Evolutionary conservation across 306 rosid species (phyloP).

Genomic region (Castanea crenata): DNA sequence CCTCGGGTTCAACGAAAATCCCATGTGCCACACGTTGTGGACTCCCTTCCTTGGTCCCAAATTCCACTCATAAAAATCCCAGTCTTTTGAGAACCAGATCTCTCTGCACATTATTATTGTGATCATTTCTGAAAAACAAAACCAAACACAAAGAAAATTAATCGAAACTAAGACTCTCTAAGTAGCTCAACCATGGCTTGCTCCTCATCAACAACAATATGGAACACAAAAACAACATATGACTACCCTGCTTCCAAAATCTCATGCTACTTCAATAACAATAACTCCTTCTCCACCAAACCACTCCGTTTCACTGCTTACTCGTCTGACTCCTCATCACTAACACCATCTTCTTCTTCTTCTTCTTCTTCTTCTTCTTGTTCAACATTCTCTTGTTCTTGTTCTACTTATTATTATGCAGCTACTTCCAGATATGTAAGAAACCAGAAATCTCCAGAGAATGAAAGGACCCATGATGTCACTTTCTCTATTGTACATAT

Average conservation of each 20-base stretch:
- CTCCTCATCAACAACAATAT: slow-evolving; percentile 14
- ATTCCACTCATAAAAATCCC: not conserved
- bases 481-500: not conserved
- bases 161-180: not conserved
- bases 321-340: slow-evolving; percentile 14
- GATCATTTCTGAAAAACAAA: not conserved
- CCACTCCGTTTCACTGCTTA: not conserved
- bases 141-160: not conserved
- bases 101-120: not conserved
- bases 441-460: slow-evolving; percentile 5
- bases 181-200: slow-evolving; percentile 35
- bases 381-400: slow-evolving; percentile 1
- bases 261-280: not conserved
- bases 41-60: not conserved
- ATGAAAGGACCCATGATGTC: slow-evolving; percentile 6
- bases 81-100: too few species aligned
- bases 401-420: slow-evolving; percentile 13
- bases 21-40: slow-evolving; percentile 21
- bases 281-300: not conserved
- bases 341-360: not conserved
- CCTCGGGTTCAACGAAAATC: slow-evolving; percentile 4
- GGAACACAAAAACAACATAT: slow-evolving; percentile 1
- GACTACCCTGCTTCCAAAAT: slow-evolving; percentile 7
- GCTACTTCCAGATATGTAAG: not conserved
- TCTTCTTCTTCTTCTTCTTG: not conserved